phyloP scores from a whole-genome alignment of 2,329 filamentous ascomycete species.

The Calonectria pseudoturangicola region DNA sequence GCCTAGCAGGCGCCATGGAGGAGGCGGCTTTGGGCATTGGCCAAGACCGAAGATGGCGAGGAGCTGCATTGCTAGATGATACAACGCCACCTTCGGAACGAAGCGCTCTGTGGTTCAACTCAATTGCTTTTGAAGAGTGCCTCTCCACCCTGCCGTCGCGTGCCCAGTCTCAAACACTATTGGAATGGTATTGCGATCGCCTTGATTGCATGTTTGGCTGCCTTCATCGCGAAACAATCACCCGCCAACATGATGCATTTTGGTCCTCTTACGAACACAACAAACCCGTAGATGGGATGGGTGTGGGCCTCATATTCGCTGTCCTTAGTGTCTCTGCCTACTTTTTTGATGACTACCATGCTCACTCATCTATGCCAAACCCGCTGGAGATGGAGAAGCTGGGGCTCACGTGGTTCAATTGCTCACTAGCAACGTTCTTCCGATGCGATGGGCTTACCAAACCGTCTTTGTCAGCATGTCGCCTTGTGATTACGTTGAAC shows the following conservation, averaged over 20 bases:
- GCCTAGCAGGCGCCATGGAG: constrained; percentile 11
- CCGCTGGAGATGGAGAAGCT: neutral
- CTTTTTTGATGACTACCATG: constrained; percentile 15
- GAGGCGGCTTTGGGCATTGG: constrained; percentile 13
- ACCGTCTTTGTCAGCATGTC: constrained; percentile 7
- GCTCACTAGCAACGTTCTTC: constrained; percentile 1
- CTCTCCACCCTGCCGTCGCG: neutral
- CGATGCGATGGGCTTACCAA: constrained; percentile 16
- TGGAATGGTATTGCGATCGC: constrained; percentile 17
- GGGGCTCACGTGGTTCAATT: neutral
- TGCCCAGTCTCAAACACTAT: neutral
- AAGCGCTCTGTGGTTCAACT: neutral
- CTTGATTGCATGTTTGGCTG: constrained; percentile 22
- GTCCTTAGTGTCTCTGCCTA: constrained; percentile 10
- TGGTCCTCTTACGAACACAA: constrained; percentile 2
- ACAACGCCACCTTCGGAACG: constrained; percentile 1
- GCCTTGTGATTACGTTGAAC: constrained; percentile 10
- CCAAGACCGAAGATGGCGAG: constrained; percentile 11
- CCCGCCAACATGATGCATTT: constrained; percentile 1
- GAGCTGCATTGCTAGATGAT: constrained; percentile 3
- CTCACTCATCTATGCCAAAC: neutral
- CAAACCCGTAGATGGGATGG: constrained; percentile 1
- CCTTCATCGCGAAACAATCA: constrained; percentile 15
- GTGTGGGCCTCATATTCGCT: constrained; percentile 7
- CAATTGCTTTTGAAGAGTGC: constrained; percentile 1